phyloP scores from a whole-genome alignment of 2,329 filamentous ascomycete species.

The Clarireedia monteithiana region DNA sequence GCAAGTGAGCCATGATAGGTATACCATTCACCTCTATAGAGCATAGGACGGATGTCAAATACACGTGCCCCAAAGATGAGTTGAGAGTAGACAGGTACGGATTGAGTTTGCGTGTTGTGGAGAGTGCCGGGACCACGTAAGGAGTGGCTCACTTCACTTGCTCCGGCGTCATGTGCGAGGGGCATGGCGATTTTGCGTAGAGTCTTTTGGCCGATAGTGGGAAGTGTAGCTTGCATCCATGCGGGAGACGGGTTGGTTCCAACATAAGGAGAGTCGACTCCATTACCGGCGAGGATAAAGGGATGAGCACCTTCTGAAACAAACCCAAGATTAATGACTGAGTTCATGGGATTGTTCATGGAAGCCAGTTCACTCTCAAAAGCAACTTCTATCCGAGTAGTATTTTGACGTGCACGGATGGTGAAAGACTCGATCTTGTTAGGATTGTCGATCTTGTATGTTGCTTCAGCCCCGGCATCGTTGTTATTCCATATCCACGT shows the following conservation, averaged over 20 bases:
- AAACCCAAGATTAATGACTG: conserved; percentile 14
- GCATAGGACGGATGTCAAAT: conserved; percentile 19
- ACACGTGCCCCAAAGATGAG: conserved; percentile 14
- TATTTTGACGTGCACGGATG: conserved; percentile 13
- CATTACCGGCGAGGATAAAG: conserved; percentile 18
- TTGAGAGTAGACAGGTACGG: conserved; percentile 13
- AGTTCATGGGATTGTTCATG: conserved; percentile 15
- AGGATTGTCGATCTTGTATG: conserved; percentile 13
- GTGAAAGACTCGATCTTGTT: conserved; percentile 14
- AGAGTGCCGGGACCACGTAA: conserved; percentile 8
- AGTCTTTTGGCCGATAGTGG: conserved; percentile 13
- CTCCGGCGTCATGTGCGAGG: conserved; percentile 17
- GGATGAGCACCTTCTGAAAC: conserved; percentile 12
- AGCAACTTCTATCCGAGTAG: conserved; percentile 11
- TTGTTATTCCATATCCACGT: conserved; percentile 12
- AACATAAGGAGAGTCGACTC: conserved; percentile 10
- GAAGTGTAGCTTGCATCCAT: conserved; percentile 20
- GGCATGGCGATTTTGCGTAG: conserved; percentile 19
- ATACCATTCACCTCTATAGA: conserved; percentile 10
- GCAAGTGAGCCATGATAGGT: conserved; percentile 11
- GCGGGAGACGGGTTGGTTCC: conserved; percentile 13
- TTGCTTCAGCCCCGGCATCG: conserved; percentile 18
- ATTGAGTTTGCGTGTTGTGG: conserved; percentile 20
- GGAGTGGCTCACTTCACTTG: conserved; percentile 11
- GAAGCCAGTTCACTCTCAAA: conserved; percentile 15